Conservation (phyloP, 176 grass and related monocot species). For the Carex myosuroides region DNA sequence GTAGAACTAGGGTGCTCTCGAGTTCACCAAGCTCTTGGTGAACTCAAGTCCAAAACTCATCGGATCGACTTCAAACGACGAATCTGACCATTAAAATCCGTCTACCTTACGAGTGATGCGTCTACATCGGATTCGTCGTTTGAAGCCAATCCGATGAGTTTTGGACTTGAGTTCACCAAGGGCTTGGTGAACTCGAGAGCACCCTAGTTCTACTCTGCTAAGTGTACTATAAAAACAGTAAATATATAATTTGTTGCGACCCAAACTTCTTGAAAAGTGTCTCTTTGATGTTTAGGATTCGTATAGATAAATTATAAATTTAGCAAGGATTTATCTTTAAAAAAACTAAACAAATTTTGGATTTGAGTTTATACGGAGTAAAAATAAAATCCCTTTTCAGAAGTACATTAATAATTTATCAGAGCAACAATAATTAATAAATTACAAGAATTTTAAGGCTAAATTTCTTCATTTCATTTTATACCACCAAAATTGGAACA, state of each 20-base stretch:
- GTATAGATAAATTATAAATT: neutral
- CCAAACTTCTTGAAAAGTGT: neutral
- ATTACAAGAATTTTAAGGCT: neutral
- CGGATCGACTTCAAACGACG: too few relatives aligned
- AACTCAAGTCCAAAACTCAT: too few relatives aligned
- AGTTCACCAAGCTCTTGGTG: too few relatives aligned
- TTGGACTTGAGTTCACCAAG: too few relatives aligned
- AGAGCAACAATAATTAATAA: neutral
- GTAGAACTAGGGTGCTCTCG: too few relatives aligned
- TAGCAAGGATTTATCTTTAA: neutral
- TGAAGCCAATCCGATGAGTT: too few relatives aligned
- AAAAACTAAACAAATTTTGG: too few relatives aligned
- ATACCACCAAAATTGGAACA: neutral
- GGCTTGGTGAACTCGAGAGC: too few relatives aligned
- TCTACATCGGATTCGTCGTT: too few relatives aligned
- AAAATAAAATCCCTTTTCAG: neutral
- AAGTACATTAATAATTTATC: neutral
- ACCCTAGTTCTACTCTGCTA: neutral
- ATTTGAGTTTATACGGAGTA: neutral
- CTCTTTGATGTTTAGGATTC: neutral
- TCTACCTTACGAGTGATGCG: too few relatives aligned
- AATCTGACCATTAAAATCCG: too few relatives aligned
- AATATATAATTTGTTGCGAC: neutral
- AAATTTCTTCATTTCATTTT: neutral
- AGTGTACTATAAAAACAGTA: neutral